Percentiles rank a stretch among this genome's conserved stretches.
These are phyloP conservation scores for Cymbidium sinense DNA, from an alignment of 106 monocot species.

Conservation along the genomic window DNA sequence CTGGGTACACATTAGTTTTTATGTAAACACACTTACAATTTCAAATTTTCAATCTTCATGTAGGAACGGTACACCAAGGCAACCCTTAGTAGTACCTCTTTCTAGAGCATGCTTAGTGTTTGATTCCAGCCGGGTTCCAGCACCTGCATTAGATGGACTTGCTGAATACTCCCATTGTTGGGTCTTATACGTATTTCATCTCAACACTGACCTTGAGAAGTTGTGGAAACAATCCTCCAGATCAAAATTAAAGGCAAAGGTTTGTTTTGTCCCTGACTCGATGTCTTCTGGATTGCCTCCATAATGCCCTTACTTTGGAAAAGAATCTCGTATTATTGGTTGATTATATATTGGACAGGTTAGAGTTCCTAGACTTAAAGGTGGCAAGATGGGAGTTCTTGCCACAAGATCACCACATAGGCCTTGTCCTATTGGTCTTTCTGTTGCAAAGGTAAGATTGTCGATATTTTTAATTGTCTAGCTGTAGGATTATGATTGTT, in stretches of 20 bases:
- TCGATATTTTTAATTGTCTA: background rate
- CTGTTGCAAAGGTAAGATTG: conserved; percentile 85
- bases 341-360: conserved; percentile 39
- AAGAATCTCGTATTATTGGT: background rate
- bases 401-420: conserved; percentile 96
- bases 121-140: conserved; percentile 49
- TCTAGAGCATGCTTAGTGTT: conserved; percentile 82
- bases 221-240: conserved; percentile 75
- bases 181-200: conserved; percentile 90
- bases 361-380: conserved; percentile 89
- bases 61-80: conserved; percentile 99
- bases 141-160: conserved; percentile 74
- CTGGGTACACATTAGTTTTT: background rate
- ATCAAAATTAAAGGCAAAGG: conserved; percentile 95
- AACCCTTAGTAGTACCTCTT: conserved; percentile 79
- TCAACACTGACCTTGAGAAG: conserved; percentile 94
- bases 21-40: background rate
- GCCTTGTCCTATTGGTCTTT: conserved; percentile 94
- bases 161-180: conserved; percentile 85
- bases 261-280: conserved; percentile 8
- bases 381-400: conserved; percentile 86
- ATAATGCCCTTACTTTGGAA: background rate
- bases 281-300: background rate
- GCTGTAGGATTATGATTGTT: background rate
- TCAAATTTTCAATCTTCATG: conserved; percentile 3